phyloP scores from a whole-genome alignment of 2,329 filamentous ascomycete genomes.

The Pseudocercospora pini-densiflorae region DNA sequence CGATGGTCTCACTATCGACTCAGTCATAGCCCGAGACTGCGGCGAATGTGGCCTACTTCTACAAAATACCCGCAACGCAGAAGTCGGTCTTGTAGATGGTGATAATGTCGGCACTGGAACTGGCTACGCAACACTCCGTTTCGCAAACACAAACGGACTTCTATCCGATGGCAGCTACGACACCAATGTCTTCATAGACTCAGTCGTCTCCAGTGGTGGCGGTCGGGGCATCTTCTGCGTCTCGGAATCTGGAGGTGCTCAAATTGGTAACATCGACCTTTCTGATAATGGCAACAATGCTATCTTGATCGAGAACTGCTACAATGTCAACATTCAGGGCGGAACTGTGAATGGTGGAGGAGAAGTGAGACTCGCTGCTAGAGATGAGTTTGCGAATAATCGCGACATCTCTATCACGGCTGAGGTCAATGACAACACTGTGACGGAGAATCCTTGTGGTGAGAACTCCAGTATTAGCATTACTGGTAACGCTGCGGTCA shows the following conservation, averaged over 20 bases:
- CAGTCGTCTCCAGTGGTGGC: constrained; percentile 60
- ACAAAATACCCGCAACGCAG: constrained; percentile 55
- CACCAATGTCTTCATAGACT: constrained; percentile 59
- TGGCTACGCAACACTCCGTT: constrained; percentile 62
- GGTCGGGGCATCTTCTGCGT: constrained; percentile 64
- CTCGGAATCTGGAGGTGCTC: constrained; percentile 59
- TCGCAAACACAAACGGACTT: constrained; percentile 62
- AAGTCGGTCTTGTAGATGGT: constrained; percentile 59
- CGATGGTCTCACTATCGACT: constrained; percentile 56
- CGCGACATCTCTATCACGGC: constrained; percentile 57
- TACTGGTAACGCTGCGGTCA: constrained; percentile 50
- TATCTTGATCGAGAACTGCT: constrained; percentile 64
- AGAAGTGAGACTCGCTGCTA: constrained; percentile 59
- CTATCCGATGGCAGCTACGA: constrained; percentile 54
- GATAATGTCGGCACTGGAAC: constrained; percentile 58
- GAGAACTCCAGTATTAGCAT: constrained; percentile 58
- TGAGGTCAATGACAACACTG: constrained; percentile 55
- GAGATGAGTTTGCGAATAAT: constrained; percentile 60
- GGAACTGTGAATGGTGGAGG: constrained; percentile 61
- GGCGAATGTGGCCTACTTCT: constrained; percentile 63
- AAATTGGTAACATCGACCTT: constrained; percentile 56
- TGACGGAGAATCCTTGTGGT: constrained; percentile 60
- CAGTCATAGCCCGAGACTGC: constrained; percentile 59
- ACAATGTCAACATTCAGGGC: constrained; percentile 56
- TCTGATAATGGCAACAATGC: constrained; percentile 60